A percentile compares a stretch with the other conserved stretches of the same genome.
Conservation (phyloP, 1,284 basidiomycete species). For the Amylostereum areolatum region DNA sequence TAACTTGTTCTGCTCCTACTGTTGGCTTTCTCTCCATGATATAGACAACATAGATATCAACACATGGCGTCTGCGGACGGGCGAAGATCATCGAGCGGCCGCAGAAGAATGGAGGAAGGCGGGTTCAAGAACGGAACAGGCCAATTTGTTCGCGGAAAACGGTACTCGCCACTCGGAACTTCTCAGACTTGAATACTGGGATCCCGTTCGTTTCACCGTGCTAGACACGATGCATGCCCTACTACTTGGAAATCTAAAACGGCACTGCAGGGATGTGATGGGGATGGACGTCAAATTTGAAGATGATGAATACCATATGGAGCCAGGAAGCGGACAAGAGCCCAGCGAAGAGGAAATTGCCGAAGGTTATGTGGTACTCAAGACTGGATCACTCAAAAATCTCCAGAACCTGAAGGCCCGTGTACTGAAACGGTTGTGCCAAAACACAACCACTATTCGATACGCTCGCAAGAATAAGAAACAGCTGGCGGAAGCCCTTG, state of each 20-base stretch:
- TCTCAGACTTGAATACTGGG: constrained; percentile 30
- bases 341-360: too few relatives aligned
- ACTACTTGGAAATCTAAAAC: constrained; percentile 12
- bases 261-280: constrained; percentile 9
- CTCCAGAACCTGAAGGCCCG: too few relatives aligned
- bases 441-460: too few relatives aligned
- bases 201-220: constrained; percentile 24
- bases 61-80: constrained; percentile 4
- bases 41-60: constrained; percentile 9
- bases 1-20: constrained; percentile 15
- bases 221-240: constrained; percentile 24
- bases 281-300: constrained; percentile 15
- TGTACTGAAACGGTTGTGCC: too few relatives aligned
- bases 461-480: too few relatives aligned
- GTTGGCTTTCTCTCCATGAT: constrained; percentile 1
- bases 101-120: constrained; percentile 24
- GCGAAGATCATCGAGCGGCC: constrained; percentile 3
- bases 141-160: constrained; percentile 17
- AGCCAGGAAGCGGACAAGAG: too few relatives aligned
- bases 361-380: too few relatives aligned
- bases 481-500: too few relatives aligned
- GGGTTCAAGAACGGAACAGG: constrained; percentile 10
- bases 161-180: constrained; percentile 31
- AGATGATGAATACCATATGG: neutral
- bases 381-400: too few relatives aligned